Evolutionary conservation across 257 asterid species (phyloP).

Genomic region (Leonotis leonurus): DNA sequence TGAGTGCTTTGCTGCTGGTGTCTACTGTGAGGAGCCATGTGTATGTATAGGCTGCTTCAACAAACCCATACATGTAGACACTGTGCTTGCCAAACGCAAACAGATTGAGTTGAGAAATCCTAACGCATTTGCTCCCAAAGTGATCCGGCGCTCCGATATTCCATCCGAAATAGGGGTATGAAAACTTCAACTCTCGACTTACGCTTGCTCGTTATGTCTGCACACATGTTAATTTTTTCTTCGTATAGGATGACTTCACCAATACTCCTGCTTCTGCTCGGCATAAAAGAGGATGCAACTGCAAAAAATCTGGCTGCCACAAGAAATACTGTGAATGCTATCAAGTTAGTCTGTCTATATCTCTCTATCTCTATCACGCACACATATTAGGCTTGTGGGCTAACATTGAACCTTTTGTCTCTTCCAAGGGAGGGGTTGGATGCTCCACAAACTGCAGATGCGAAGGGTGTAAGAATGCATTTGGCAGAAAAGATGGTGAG

Average conservation of each 20-base stretch:
- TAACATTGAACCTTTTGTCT: conserved; percentile 11
- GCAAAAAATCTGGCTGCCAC: conserved; percentile 61
- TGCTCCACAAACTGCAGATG: conserved; percentile 66
- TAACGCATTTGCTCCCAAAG: conserved; percentile 72
- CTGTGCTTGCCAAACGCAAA: conserved; percentile 61
- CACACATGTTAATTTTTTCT: background rate
- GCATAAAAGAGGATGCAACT: conserved; percentile 69
- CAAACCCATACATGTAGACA: conserved; percentile 55
- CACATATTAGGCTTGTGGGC: background rate
- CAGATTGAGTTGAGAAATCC: conserved; percentile 67
- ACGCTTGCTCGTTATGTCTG: background rate
- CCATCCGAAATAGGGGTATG: conserved; percentile 33
- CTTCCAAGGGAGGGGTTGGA: conserved; percentile 52
- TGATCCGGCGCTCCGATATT: conserved; percentile 35
- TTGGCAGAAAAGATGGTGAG: conserved; percentile 56
- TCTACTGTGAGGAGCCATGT: conserved; percentile 62
- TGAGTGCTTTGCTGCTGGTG: conserved; percentile 75
- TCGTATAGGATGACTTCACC: conserved; percentile 36
- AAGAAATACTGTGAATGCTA: conserved; percentile 69
- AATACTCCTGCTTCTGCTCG: conserved; percentile 59
- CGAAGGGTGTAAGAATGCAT: conserved; percentile 51
- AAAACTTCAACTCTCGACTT: background rate
- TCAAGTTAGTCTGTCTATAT: conserved; percentile 33
- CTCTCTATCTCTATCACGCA: background rate
- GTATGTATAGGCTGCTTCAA: conserved; percentile 61